These are phyloP conservation scores for Casuarina equisetifolia DNA, from an alignment of 306 rosid species.

Conservation along the genomic window DNA sequence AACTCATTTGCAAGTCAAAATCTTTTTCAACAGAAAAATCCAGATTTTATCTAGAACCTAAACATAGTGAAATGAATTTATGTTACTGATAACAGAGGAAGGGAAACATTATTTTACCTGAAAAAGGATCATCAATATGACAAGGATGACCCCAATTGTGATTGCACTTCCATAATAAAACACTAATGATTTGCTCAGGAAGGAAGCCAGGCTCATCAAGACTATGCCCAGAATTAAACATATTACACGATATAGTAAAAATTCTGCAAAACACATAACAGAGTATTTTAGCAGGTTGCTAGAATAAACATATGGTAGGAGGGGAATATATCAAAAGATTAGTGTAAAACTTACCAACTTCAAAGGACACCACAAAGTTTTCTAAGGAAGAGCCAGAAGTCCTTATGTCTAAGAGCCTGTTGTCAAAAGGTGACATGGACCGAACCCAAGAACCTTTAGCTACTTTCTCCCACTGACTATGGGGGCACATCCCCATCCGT, in stretches of 20 bases:
- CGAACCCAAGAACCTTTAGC: slow-evolving; percentile 67
- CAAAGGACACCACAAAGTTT: slow-evolving; percentile 62
- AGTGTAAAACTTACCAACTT: slow-evolving; percentile 62
- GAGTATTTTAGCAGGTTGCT: slow-evolving; percentile 13
- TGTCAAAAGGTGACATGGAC: slow-evolving; percentile 82
- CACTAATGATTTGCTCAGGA: slow-evolving; percentile 64
- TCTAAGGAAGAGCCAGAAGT: slow-evolving; percentile 62
- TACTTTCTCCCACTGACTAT: slow-evolving; percentile 84
- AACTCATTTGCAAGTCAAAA: not conserved
- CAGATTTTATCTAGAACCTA: slow-evolving; percentile 10
- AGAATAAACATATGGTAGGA: slow-evolving; percentile 4
- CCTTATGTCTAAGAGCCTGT: slow-evolving; percentile 67
- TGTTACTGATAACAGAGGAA: slow-evolving; percentile 9
- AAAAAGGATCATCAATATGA: slow-evolving; percentile 77
- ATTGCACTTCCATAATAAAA: slow-evolving; percentile 85
- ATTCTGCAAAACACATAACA: slow-evolving; percentile 53
- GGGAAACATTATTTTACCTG: slow-evolving; percentile 56
- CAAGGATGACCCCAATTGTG: slow-evolving; percentile 78
- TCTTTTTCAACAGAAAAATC: not conserved
- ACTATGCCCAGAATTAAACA: slow-evolving; percentile 57
- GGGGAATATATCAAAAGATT: slow-evolving; percentile 12
- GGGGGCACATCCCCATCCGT: slow-evolving; percentile 77
- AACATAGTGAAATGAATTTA: not conserved
- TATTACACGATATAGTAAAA: slow-evolving; percentile 54
- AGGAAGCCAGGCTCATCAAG: slow-evolving; percentile 71